Percentiles rank a stretch among this genome's conserved stretches.
phyloP scores from a whole-genome alignment of 106 monocot species.

The Dioscorea alata region DNA sequence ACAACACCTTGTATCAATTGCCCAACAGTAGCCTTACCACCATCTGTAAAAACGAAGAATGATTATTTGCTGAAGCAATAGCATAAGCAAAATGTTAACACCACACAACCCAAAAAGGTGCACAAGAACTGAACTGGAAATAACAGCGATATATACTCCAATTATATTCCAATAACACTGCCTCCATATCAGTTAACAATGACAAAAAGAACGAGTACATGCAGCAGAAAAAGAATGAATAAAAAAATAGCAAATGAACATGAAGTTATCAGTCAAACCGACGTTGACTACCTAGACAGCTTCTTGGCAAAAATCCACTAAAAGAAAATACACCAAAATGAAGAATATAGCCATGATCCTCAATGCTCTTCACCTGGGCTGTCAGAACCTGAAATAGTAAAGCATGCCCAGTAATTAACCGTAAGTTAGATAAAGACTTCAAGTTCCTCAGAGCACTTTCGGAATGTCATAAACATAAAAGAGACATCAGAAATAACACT shows the following conservation, averaged over 20 bases:
- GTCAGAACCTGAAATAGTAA: constrained; percentile 52
- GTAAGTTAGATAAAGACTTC: too few species aligned
- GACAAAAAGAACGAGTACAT: not conserved
- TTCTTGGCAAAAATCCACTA: constrained; percentile 72
- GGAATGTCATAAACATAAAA: too few species aligned
- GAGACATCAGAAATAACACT: too few species aligned
- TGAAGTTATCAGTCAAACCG: not conserved
- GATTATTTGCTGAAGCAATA: not conserved
- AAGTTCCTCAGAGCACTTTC: too few species aligned
- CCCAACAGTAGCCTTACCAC: constrained; percentile 20
- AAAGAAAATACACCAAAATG: constrained; percentile 77
- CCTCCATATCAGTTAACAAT: not conserved
- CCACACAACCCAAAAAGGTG: not conserved
- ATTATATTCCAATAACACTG: not conserved
- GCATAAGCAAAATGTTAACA: not conserved
- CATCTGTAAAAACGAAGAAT: constrained; percentile 28
- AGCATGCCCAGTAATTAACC: not conserved
- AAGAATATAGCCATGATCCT: constrained; percentile 98
- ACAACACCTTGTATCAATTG: constrained; percentile 70
- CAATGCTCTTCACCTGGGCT: constrained; percentile 78
- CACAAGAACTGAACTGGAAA: too few species aligned
- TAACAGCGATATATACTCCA: too few species aligned
- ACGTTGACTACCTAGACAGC: constrained; percentile 29
- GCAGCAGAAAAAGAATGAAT: not conserved
- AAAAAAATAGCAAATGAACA: not conserved